Base-by-base conservation (phyloP, 768 basidiomycete genomes). In the Lanmaoa pseudosensibilis region DNA sequence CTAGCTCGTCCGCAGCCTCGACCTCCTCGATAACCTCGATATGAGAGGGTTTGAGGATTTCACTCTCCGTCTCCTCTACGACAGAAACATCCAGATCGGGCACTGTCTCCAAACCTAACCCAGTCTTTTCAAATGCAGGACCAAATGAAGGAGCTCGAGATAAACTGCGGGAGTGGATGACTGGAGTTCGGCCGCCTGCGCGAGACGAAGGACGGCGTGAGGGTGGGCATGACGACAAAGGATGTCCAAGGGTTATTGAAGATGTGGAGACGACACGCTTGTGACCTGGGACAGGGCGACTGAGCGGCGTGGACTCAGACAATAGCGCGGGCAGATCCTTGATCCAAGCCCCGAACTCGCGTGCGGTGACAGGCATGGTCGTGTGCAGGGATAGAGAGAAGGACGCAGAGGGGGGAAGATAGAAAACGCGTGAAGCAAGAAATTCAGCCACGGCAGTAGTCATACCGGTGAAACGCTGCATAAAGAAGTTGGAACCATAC, bases 391-490 rank as follows among this genome's bases (percentile, higher is more conserved):
- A 66, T 0, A 62, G 54, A 38, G 65, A 63, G 13, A 58, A 67
- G 4, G 67, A 66, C 61, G 88, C 90, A 40, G 75, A 71, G 5
- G 80, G 77, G 38, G 91, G 82, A 61, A 92, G 77, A 70, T 86
- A 91, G 70, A 99, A 95, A 25, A 99, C 88, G 54, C 82, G 82
- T 57, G 83, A 80, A 52, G 92, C 87, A 48, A 99, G 83, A 72
- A 92, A 92, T 27, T 91, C 86, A 2, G 95, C 95, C 38, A 98
- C 94, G 51, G 87, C 75, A 32, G 77, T 74, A 19, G 90, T 92
- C 90, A 93, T 93, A 56, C 92, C 96, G 21, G 88, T 80, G 75
- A 98, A 98, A 54, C 94, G 86, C 55, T 83, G 78, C 78, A 94
- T 83, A 74, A 99, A 90, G 75, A 98, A 99, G 39, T 79, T 79